Evolutionary conservation across 495 filamentous ascomycete species (phyloP), one percentile per base, ranked within the genome.

Genomic region (Echria macrotheca): DNA sequence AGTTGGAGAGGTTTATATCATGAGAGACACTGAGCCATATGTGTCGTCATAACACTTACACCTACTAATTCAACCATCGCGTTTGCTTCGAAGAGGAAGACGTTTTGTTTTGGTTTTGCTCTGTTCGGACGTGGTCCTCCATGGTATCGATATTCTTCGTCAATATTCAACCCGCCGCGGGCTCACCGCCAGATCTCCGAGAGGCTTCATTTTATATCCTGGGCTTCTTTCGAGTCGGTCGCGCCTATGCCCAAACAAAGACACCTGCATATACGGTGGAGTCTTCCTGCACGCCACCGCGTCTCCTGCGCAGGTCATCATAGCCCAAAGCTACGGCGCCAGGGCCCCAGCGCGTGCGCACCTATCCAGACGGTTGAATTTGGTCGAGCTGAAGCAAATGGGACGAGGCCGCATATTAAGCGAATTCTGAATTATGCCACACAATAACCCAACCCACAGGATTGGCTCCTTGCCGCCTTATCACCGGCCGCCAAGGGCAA

Each of bases 1-100:
- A 3, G 60, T 78, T 26, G 81, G 78, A 12, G 72, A 84, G 61
- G 69, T 86, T 3, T 86, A 81, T 50, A 65, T 82, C 11, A 60
- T 53, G 29, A 50, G 55, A 25, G 36, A 44, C 18, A 52, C 45
- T 2, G 25, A 19, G 14, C 45, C 22, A 11, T 48, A 57, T 23
- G 21, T 12, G 11, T 40, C 44, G 15, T 24, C 29, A 23, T 44
- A 17, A 48, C 23, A 41, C n/a, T n/a, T n/a, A n/a, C n/a, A n/a
- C n/a, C n/a, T n/a, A n/a, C n/a, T n/a, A n/a, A n/a, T n/a, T n/a
- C n/a, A n/a, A n/a, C n/a, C n/a, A n/a, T n/a, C n/a, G n/a, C n/a
- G n/a, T n/a, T n/a, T n/a, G n/a, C n/a, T n/a, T n/a, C n/a, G n/a
- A n/a, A n/a, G n/a, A n/a, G n/a, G n/a, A n/a, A n/a, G n/a, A n/a